phyloP scores from a whole-genome alignment of 2,329 filamentous ascomycete genomes.

The Mycogone perniciosa region DNA sequence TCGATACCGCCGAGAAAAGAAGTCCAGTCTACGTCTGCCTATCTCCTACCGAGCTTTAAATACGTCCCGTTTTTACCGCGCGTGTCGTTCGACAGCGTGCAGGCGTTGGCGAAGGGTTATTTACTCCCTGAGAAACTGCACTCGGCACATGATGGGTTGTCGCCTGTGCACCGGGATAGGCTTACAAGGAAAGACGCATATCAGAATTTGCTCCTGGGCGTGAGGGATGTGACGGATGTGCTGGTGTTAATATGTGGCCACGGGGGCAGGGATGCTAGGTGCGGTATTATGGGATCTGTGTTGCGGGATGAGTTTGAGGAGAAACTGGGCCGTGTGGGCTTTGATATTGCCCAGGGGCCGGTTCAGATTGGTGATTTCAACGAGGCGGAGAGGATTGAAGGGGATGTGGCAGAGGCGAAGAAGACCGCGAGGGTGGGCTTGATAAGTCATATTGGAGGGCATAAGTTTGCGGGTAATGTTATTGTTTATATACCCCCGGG shows the following conservation, averaged over 20 bases:
- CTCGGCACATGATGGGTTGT: constrained; percentile 51
- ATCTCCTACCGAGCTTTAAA: constrained; percentile 78
- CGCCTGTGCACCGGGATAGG: constrained; percentile 50
- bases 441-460: constrained; percentile 76
- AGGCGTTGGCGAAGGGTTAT: constrained; percentile 57
- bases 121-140: constrained; percentile 59
- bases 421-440: constrained; percentile 55
- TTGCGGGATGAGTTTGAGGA: constrained; percentile 64
- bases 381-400: constrained; percentile 17
- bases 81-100: constrained; percentile 48
- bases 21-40: constrained; percentile 56
- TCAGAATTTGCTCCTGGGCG: constrained; percentile 46
- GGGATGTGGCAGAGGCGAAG: constrained; percentile 10
- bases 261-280: constrained; percentile 71
- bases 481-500: constrained; percentile 69
- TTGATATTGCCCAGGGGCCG: constrained; percentile 42
- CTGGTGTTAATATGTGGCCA: constrained; percentile 87
- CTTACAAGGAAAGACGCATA: constrained; percentile 46
- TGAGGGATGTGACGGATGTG: constrained; percentile 59
- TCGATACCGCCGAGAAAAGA: constrained; percentile 38
- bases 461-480: constrained; percentile 81
- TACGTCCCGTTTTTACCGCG: constrained; percentile 68
- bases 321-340: constrained; percentile 45
- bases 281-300: constrained; percentile 72
- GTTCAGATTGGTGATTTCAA: constrained; percentile 27